A percentile compares a stretch with the other conserved stretches of the same genome.
phyloP scores from a whole-genome alignment of 2,329 filamentous ascomycete species.

The Cryphonectria parasitica region DNA sequence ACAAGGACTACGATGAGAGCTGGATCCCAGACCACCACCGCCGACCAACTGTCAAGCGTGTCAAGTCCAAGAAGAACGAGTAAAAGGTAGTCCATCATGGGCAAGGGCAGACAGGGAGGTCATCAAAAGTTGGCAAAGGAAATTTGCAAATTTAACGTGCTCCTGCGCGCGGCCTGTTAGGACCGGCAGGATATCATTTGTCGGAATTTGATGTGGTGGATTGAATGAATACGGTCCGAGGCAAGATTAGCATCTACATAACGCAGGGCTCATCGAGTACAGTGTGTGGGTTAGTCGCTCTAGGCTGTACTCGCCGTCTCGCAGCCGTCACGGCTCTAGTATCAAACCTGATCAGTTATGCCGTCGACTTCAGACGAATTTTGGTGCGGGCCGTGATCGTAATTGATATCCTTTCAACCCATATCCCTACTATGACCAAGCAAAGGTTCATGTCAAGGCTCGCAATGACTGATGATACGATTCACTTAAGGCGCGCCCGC shows the following conservation, averaged over 20 bases:
- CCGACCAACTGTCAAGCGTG: constrained; percentile 73
- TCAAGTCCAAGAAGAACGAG: constrained; percentile 53
- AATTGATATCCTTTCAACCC: neutral
- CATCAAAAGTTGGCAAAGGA: constrained; percentile 8
- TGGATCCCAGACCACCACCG: constrained; percentile 92
- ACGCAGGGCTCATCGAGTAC: constrained; percentile 14
- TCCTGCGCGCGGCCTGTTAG: neutral
- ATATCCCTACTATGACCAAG: neutral
- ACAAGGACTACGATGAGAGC: constrained; percentile 83
- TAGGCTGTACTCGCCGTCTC: neutral
- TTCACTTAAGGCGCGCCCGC: neutral
- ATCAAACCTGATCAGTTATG: neutral
- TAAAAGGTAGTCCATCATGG: constrained; percentile 30
- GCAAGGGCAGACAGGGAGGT: neutral
- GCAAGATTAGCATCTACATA: constrained; percentile 14
- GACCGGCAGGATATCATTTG: neutral
- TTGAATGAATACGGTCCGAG: constrained; percentile 1
- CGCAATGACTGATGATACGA: neutral
- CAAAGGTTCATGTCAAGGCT: neutral
- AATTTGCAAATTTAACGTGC: constrained; percentile 4
- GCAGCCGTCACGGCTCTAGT: neutral
- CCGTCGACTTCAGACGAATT: neutral
- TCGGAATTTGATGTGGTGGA: neutral
- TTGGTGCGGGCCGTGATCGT: neutral
- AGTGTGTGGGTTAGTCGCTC: constrained; percentile 11